Conservation (phyloP, 2,329 filamentous ascomycete species). For the Fusarium graminum region DNA sequence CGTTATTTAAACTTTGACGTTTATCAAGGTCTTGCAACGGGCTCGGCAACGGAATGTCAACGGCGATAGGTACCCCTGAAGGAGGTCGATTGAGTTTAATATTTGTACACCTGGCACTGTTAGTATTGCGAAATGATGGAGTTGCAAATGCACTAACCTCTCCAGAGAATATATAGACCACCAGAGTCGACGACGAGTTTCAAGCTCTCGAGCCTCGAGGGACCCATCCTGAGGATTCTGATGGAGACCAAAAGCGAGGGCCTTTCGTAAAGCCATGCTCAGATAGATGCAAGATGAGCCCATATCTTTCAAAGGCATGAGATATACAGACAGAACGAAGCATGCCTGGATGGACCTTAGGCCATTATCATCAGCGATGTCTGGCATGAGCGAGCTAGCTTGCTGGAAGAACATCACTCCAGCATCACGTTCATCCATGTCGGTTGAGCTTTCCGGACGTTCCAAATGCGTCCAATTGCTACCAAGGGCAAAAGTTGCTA, state of each 20-base stretch:
- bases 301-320: slow-evolving; percentile 1
- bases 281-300: slow-evolving; percentile 1
- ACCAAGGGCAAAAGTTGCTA: slow-evolving; percentile 7
- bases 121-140: rapidly evolving
- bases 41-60: background rate
- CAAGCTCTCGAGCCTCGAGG: background rate
- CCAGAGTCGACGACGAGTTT: background rate
- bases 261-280: slow-evolving; percentile 6
- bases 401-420: slow-evolving; percentile 2
- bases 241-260: slow-evolving; percentile 2
- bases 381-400: background rate
- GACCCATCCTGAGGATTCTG: background rate
- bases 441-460: background rate
- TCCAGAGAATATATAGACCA: slow-evolving; percentile 9
- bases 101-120: background rate
- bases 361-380: background rate
- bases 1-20: background rate
- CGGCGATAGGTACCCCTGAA: background rate
- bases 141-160: background rate
- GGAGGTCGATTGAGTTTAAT: slow-evolving; percentile 4
- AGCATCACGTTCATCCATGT: background rate
- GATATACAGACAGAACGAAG: slow-evolving; percentile 2
- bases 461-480: slow-evolving; percentile 8
- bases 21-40: background rate
- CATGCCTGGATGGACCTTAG: slow-evolving; percentile 8